Evolutionary conservation across 176 grass and related monocot genomes (phyloP).

Genomic region (Sorghum bicolor): DNA sequence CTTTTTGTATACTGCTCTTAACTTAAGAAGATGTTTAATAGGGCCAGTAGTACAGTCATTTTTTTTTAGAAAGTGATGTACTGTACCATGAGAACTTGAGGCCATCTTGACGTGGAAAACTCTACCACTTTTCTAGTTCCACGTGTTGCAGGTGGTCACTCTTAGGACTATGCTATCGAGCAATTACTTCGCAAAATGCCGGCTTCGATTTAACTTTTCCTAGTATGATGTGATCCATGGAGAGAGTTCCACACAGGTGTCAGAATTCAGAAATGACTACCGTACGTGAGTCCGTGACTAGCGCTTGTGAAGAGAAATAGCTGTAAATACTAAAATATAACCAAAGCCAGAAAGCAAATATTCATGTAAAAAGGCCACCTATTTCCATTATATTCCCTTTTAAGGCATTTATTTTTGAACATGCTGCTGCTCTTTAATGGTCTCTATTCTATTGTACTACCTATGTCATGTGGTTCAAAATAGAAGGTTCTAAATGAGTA

Average conservation of each 20-base stretch:
- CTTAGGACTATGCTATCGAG: not conserved
- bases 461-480: not conserved
- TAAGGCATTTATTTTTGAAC: constrained; percentile 7
- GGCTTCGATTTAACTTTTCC: constrained; percentile 10
- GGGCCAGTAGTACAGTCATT: not conserved
- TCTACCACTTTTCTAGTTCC: not conserved
- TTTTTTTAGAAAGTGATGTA: not conserved
- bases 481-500: constrained; percentile 10
- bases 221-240: not conserved
- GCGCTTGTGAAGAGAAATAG: not conserved
- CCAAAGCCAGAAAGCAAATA: not conserved
- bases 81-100: not conserved
- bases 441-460: not conserved
- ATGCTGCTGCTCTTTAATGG: not conserved
- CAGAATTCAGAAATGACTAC: not conserved
- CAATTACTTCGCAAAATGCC: constrained; percentile 9
- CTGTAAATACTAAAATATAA: not conserved
- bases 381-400: not conserved
- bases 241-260: not conserved
- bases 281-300: not conserved
- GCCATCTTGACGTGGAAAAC: constrained; percentile 1
- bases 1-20: not conserved
- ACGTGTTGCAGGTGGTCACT: constrained; percentile 1
- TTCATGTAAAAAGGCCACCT: not conserved
- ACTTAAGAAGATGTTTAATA: constrained; percentile 16